Evolutionary conservation across 352 stramenopile species (phyloP).

Genomic region (Saprolegnia parasitica): DNA sequence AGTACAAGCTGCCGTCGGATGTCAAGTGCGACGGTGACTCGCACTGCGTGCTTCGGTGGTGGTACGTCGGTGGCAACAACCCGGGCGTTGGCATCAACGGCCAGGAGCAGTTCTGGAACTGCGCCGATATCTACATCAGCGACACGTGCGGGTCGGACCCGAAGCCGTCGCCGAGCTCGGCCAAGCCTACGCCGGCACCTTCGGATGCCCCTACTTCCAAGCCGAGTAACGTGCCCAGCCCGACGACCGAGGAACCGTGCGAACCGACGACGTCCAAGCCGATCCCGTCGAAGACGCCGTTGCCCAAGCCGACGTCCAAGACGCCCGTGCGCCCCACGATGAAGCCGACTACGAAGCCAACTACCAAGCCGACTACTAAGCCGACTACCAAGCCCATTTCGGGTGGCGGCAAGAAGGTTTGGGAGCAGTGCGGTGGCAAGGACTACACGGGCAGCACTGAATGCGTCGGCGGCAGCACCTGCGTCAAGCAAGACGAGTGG

Average conservation of each 20-base stretch:
- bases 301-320: neutral
- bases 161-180: neutral
- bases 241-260: no score
- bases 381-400: neutral
- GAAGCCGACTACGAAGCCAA: neutral
- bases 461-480: conserved; percentile 10
- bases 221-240: no score
- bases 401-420: neutral
- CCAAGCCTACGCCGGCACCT: neutral
- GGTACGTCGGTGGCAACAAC: conserved; percentile 29
- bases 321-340: neutral
- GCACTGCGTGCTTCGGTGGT: conserved; percentile 32
- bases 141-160: conserved; percentile 9
- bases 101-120: conserved; percentile 32
- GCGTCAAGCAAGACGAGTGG: conserved; percentile 11
- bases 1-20: conserved; percentile 20
- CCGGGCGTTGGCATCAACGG: conserved; percentile 12
- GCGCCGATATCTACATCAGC: conserved; percentile 29
- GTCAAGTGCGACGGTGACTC: conserved; percentile 28
- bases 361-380: neutral
- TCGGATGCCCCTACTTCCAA: neutral
- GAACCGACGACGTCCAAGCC: no score
- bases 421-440: conserved; percentile 24
- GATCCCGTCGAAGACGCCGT: no score
- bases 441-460: conserved; percentile 6